phyloP scores from a whole-genome alignment of 2,329 filamentous ascomycete genomes.

The Fusarium secorum region DNA sequence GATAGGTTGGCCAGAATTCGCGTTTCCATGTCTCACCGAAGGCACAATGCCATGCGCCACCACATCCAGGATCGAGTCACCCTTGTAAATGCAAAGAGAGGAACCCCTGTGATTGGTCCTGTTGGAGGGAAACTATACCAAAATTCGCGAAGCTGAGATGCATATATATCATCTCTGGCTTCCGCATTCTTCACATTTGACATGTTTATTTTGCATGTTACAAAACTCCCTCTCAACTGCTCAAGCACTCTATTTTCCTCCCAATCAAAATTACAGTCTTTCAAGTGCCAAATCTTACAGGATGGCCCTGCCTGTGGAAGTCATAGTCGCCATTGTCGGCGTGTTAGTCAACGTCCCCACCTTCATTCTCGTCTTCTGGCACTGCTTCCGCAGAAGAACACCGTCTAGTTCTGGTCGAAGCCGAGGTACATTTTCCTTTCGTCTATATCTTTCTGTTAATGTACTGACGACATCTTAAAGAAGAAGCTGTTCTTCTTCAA shows the following conservation, averaged over 20 bases:
- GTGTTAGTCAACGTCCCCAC: conserved; percentile 12
- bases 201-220: no score
- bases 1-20: not conserved
- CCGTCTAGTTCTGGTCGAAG: fast-evolving
- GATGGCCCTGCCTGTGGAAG: not conserved
- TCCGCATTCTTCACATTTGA: fast-evolving
- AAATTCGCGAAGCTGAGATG: not conserved
- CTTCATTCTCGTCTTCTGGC: conserved; percentile 5
- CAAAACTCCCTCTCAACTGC: fast-evolving
- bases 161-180: not conserved
- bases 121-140: no score
- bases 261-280: fast-evolving
- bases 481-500: fast-evolving
- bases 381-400: not conserved
- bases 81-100: no score
- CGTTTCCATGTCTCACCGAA: fast-evolving
- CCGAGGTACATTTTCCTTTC: not conserved
- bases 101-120: no score
- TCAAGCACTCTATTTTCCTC: not conserved
- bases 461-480: not conserved
- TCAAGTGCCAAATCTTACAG: fast-evolving
- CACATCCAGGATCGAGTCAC: no score
- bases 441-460: fast-evolving
- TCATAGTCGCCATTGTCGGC: not conserved
- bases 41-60: not conserved